phyloP scores from a whole-genome alignment of 345 rosid genomes.

The Pistacia integerrima region DNA sequence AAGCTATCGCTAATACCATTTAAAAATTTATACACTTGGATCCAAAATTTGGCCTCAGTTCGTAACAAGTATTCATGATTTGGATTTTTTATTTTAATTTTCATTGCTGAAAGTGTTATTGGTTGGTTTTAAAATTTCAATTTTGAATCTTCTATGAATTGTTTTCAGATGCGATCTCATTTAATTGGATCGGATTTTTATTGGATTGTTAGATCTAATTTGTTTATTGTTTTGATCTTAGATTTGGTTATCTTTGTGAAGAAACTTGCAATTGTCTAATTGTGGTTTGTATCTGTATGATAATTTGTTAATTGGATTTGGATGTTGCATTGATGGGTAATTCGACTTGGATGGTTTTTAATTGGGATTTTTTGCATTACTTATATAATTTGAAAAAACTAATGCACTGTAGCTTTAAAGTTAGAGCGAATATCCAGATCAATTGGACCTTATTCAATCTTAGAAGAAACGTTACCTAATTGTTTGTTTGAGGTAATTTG shows the following conservation, averaged over 20 bases:
- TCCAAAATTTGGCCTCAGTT: too few species aligned
- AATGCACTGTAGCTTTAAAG: too few species aligned
- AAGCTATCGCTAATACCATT: neutral
- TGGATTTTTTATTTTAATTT: neutral
- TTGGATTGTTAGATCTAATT: conserved; percentile 28
- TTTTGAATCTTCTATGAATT: neutral
- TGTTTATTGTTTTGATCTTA: conserved; percentile 2
- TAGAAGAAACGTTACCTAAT: too few species aligned
- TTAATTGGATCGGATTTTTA: neutral
- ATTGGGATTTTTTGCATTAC: neutral
- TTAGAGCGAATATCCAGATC: too few species aligned
- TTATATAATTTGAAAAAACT: neutral
- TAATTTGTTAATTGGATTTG: conserved; percentile 12
- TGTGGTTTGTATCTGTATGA: neutral
- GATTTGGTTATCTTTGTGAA: neutral
- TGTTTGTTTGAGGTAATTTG: neutral
- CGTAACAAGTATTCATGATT: conserved; percentile 7
- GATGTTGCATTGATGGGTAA: neutral
- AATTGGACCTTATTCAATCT: too few species aligned
- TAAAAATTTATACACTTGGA: too few species aligned
- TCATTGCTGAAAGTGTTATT: neutral
- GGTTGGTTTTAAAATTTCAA: conserved; percentile 1
- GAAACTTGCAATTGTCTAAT: neutral
- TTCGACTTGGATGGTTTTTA: too few species aligned
- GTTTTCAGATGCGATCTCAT: conserved; percentile 13